These are phyloP conservation scores for Byssochlamys sp. DNA, from an alignment of 2,329 filamentous ascomycete species.

Conservation along the genomic window DNA sequence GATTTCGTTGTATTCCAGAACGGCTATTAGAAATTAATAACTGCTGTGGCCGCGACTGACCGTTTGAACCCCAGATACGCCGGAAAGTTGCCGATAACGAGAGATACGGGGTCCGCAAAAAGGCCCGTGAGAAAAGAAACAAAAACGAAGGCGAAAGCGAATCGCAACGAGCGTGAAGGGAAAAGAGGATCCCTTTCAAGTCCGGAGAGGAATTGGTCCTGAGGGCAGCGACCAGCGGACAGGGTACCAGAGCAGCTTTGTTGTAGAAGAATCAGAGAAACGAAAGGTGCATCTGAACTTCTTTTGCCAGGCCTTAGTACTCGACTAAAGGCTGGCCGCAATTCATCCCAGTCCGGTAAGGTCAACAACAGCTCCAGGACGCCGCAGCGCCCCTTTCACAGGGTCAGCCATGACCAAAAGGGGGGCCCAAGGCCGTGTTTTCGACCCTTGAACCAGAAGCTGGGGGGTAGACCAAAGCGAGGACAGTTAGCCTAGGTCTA, in stretches of 20 bases:
- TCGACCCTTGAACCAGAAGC: not conserved
- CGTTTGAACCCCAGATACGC: not conserved
- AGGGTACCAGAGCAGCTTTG: not conserved
- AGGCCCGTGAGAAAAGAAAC: not conserved
- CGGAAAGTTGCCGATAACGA: not conserved
- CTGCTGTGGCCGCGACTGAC: not conserved
- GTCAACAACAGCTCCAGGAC: not conserved
- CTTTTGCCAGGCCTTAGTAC: not conserved
- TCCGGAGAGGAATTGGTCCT: not conserved
- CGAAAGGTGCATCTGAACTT: not conserved
- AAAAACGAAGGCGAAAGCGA: not conserved
- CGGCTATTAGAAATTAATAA: not conserved
- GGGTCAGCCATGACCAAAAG: not conserved
- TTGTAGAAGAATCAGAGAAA: not conserved
- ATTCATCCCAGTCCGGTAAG: not conserved
- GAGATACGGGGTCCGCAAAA: not conserved
- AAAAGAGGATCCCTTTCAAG: not conserved
- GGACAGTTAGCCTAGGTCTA: not conserved
- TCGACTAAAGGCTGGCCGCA: not conserved
- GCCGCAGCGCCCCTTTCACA: not conserved
- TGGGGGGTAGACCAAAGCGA: not conserved
- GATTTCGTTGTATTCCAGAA: not conserved
- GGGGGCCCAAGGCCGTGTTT: not conserved
- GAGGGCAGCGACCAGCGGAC: not conserved
- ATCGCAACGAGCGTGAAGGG: slow-evolving; percentile 1